These are phyloP conservation scores for Podospora didyma DNA, from an alignment of 495 filamentous ascomycete species.

Conservation along the genomic window DNA sequence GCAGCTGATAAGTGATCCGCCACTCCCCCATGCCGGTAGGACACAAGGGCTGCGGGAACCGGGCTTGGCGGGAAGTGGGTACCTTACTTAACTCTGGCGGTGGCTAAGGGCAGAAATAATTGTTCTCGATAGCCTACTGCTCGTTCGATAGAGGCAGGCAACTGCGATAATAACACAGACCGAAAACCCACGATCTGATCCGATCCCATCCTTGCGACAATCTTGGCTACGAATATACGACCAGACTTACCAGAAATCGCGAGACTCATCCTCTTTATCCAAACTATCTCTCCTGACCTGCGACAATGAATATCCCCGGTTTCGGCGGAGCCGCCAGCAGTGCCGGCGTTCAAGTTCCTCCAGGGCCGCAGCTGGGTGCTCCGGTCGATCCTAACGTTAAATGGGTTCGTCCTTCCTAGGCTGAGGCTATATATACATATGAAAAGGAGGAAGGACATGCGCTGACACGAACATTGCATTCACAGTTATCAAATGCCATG, in stretches of 20 bases:
- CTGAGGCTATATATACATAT: no score
- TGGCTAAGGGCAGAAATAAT: conserved; percentile 26
- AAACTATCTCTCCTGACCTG: no score
- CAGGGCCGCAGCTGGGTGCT: conserved; percentile 23
- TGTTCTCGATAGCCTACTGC: conserved; percentile 12
- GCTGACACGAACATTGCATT: no score
- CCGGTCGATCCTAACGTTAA: conserved; percentile 41
- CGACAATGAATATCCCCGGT: conserved; percentile 28
- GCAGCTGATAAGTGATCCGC: no score
- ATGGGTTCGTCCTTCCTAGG: conserved; percentile 7
- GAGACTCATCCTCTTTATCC: background rate
- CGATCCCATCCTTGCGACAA: no score
- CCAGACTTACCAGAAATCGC: no score
- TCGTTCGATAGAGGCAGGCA: background rate
- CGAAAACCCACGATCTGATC: background rate
- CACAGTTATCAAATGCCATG: conserved; percentile 59
- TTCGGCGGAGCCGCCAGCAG: conserved; percentile 6
- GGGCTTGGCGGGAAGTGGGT: background rate
- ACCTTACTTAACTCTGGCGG: conserved; percentile 12
- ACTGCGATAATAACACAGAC: no score
- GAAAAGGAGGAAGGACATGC: no score
- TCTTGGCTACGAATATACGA: no score
- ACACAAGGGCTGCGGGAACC: background rate
- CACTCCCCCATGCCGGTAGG: background rate
- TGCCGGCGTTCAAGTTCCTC: background rate